A percentile compares a stretch with the other conserved stretches of the same genome.
These are phyloP conservation scores for Allantophomopsis lycopodina DNA, from an alignment of 2,329 filamentous ascomycete species.

Conservation along the genomic window DNA sequence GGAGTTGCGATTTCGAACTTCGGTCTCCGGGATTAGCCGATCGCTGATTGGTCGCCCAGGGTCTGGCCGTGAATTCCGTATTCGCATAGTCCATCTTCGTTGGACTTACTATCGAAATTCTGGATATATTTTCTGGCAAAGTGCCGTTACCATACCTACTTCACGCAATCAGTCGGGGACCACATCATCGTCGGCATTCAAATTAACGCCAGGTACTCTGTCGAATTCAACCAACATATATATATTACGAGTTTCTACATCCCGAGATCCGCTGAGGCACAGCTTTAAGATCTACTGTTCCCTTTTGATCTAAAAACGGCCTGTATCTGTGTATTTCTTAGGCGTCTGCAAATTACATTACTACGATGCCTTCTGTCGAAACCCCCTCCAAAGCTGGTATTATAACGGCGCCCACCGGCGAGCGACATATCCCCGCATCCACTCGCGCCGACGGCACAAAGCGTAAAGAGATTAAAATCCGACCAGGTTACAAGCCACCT, in stretches of 20 bases:
- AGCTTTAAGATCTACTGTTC: not conserved
- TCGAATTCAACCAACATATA: too few relatives aligned
- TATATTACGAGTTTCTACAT: too few relatives aligned
- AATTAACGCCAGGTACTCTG: too few relatives aligned
- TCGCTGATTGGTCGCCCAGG: constrained; percentile 5
- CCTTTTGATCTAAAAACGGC: too few relatives aligned
- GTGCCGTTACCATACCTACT: not conserved
- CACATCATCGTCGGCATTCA: too few relatives aligned
- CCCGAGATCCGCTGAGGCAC: not conserved
- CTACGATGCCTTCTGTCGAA: constrained; percentile 21
- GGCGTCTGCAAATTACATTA: not conserved
- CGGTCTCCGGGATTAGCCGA: constrained; percentile 4
- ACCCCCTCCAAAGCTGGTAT: constrained; percentile 54
- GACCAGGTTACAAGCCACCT: constrained; percentile 83
- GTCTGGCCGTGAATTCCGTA: too few relatives aligned
- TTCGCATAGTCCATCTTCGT: not conserved
- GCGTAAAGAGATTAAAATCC: constrained; percentile 88
- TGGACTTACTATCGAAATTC: not conserved
- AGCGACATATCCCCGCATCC: constrained; percentile 82
- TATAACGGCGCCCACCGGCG: constrained; percentile 59
- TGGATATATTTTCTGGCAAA: not conserved
- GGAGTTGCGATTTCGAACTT: too few relatives aligned
- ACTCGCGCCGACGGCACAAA: constrained; percentile 76
- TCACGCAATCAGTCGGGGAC: too few relatives aligned
- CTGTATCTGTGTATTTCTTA: not conserved